phyloP scores from a whole-genome alignment of 768 basidiomycete species.

The Sarcomyxa edulis region DNA sequence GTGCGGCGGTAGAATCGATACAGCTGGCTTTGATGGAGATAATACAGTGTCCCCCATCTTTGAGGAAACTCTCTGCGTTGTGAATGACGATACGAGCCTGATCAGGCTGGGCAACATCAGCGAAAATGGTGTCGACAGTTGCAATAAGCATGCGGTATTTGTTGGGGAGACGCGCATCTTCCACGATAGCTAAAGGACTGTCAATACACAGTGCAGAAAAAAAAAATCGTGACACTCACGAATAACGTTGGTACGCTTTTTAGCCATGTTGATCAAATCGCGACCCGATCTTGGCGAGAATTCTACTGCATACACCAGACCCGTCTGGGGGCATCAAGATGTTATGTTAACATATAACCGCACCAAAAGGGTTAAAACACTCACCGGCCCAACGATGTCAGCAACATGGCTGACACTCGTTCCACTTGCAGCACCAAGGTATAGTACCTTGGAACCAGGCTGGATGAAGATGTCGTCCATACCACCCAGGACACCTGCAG shows the following conservation, averaged over 20 bases:
- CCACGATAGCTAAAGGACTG: constrained; percentile 71
- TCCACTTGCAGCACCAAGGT: constrained; percentile 96
- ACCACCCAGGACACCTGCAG: constrained; percentile 94
- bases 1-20: constrained; percentile 92
- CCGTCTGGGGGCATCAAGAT: constrained; percentile 53
- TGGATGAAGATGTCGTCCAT: constrained; percentile 89
- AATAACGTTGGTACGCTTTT: constrained; percentile 98
- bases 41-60: constrained; percentile 86
- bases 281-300: constrained; percentile 96
- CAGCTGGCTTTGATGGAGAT: constrained; percentile 99
- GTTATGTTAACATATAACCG: constrained; percentile 5
- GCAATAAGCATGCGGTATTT: constrained; percentile 97
- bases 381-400: constrained; percentile 93
- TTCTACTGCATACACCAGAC: constrained; percentile 96
- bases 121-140: constrained; percentile 95
- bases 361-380: constrained; percentile 21
- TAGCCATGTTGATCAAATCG: constrained; percentile 98
- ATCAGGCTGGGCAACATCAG: constrained; percentile 97
- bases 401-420: constrained; percentile 99
- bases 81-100: constrained; percentile 94
- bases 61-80: constrained; percentile 95
- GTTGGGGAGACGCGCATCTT: constrained; percentile 95
- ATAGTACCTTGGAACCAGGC: constrained; percentile 94
- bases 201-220: constrained; percentile 2
- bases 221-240: constrained; percentile 47